Evolutionary conservation across 495 filamentous ascomycete genomes (phyloP).

Genomic region (Penicillium tannophilum): DNA sequence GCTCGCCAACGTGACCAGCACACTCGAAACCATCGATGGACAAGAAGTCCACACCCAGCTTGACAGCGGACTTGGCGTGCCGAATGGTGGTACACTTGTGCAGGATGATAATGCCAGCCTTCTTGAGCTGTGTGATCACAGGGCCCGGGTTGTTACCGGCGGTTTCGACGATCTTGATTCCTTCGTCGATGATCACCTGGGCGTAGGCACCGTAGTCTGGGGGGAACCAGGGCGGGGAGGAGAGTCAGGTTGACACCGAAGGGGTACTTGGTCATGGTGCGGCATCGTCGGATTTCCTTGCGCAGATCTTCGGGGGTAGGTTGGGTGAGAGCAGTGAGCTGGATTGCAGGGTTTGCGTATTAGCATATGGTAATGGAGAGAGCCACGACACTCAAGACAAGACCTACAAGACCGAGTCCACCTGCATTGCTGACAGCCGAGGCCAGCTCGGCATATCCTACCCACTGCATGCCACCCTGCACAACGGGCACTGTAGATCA

Average conservation of each 20-base stretch:
- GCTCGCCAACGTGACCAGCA: slow-evolving; percentile 93
- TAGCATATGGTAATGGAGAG: not conserved
- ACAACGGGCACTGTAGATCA: slow-evolving; percentile 80
- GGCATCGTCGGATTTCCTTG: slow-evolving; percentile 87
- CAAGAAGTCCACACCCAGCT: slow-evolving; percentile 94
- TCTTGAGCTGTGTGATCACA: slow-evolving; percentile 87
- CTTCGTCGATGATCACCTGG: slow-evolving; percentile 89
- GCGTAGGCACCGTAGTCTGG: slow-evolving; percentile 94
- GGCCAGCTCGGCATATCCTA: slow-evolving; percentile 87
- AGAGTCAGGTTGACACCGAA: slow-evolving; percentile 98
- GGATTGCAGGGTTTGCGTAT: slow-evolving; percentile 12
- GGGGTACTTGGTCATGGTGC: slow-evolving; percentile 79
- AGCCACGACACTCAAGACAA: not conserved
- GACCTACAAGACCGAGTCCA: slow-evolving; percentile 76
- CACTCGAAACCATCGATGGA: slow-evolving; percentile 98
- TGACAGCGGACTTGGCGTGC: slow-evolving; percentile 88
- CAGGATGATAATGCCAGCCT: slow-evolving; percentile 73
- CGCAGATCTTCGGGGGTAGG: slow-evolving; percentile 90
- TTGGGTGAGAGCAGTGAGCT: slow-evolving; percentile 91
- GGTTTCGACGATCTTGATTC: slow-evolving; percentile 93
- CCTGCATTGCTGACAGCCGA: slow-evolving; percentile 94
- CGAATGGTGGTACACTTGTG: slow-evolving; percentile 98
- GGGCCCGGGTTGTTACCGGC: slow-evolving; percentile 93
- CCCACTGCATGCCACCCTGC: slow-evolving; percentile 97
- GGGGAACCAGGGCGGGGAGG: slow-evolving; percentile 79